Evolutionary conservation across 768 basidiomycete genomes (phyloP).

Genomic region (Boletus huronensis): DNA sequence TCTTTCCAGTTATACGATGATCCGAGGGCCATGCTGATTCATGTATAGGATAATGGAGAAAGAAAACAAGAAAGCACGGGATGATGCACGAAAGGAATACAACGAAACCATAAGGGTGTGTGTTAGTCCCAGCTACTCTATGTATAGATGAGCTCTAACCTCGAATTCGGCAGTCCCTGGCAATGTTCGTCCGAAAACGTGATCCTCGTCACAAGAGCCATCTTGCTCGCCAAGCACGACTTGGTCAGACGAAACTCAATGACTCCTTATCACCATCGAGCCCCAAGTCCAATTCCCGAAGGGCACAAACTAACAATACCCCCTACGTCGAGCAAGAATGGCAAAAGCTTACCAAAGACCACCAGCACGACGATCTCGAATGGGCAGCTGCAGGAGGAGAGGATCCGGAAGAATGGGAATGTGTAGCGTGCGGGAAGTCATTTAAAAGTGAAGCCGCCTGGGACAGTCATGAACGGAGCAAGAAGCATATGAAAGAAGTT

Average conservation of each 20-base stretch:
- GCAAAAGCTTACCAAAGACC: constrained; percentile 59
- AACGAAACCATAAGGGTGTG: constrained; percentile 86
- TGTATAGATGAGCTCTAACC: neutral
- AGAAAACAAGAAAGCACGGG: constrained; percentile 90
- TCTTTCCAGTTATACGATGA: neutral
- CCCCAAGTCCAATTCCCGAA: constrained; percentile 26
- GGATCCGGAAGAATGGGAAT: constrained; percentile 84
- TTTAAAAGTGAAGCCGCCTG: constrained; percentile 93
- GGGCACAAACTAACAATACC: constrained; percentile 24
- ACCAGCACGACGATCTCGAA: constrained; percentile 52
- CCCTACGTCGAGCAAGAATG: constrained; percentile 84
- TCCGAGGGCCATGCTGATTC: neutral
- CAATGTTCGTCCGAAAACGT: constrained; percentile 75
- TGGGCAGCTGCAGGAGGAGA: constrained; percentile 72
- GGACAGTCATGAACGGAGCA: constrained; percentile 94
- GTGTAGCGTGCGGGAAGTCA: constrained; percentile 87
- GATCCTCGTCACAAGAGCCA: constrained; percentile 84
- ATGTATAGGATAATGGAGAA: constrained; percentile 79
- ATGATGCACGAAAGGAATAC: constrained; percentile 85
- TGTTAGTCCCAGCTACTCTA: neutral
- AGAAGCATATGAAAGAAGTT: constrained; percentile 88
- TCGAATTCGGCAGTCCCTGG: constrained; percentile 51
- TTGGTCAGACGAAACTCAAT: constrained; percentile 29
- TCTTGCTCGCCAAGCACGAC: constrained; percentile 45
- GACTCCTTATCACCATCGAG: constrained; percentile 31